Evolutionary conservation across 2,329 filamentous ascomycete species (phyloP).

Genomic region (Penicillium sp.): DNA sequence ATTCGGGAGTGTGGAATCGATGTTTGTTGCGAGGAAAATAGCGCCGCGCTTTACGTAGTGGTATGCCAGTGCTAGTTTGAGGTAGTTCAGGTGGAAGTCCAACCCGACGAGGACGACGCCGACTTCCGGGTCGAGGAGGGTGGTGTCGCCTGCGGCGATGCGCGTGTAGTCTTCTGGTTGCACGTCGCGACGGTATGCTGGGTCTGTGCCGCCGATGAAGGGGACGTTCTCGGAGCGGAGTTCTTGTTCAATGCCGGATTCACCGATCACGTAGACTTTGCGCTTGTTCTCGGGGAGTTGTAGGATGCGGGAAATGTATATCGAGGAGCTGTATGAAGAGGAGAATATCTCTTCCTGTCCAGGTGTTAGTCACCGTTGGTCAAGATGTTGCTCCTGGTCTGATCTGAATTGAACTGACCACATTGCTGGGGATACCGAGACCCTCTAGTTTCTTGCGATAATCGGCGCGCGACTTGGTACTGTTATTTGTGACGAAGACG

Average conservation of each 20-base stretch:
- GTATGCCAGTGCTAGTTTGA: conserved; percentile 83
- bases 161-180: conserved; percentile 77
- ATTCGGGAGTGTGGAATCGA: conserved; percentile 86
- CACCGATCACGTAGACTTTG: conserved; percentile 94
- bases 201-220: conserved; percentile 87
- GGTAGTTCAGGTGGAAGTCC: conserved; percentile 94
- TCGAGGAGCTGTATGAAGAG: conserved; percentile 90
- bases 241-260: conserved; percentile 89
- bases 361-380: conserved; percentile 6
- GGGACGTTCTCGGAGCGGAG: conserved; percentile 77
- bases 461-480: conserved; percentile 90
- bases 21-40: conserved; percentile 89
- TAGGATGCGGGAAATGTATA: conserved; percentile 95
- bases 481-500: conserved; percentile 98
- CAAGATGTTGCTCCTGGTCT: background rate
- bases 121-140: conserved; percentile 82
- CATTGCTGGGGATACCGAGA: conserved; percentile 77
- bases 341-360: conserved; percentile 87
- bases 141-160: conserved; percentile 73
- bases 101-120: conserved; percentile 87
- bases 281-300: conserved; percentile 77
- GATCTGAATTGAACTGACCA: conserved; percentile 52
- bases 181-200: conserved; percentile 76
- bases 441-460: conserved; percentile 89
- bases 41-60: conserved; percentile 85